Evolutionary conservation across 1,284 basidiomycete genomes (phyloP), one percentile per base, ranked within the genome.

Genomic region (Cryptococcus floricola): DNA sequence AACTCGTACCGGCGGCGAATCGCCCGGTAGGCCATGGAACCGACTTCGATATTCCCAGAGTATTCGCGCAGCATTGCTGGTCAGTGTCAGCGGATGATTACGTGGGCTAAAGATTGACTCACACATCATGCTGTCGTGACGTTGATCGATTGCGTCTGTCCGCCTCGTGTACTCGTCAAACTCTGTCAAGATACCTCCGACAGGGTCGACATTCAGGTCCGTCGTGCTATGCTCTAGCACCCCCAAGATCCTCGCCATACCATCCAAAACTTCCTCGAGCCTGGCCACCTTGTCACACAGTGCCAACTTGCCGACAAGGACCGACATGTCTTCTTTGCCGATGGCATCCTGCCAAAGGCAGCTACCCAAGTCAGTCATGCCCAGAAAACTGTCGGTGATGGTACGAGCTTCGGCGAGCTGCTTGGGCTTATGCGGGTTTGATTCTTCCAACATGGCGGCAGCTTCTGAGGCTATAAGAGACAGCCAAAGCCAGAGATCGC

Each of bases 401-500:
- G 57, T 48, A 4, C 56, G 51, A 2, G 64, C 61, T 1, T 68
- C 59, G 0, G 56, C 39, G 1, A 69, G 56, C 6, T 52, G 44
- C 6, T 48, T 37, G 6, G 67, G 66, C 27, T 56, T 58, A 8
- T 42, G 41, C 0, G 56, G 52, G 3, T 46, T 39, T n/a, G 66
- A 61, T 27, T 69, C 66, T 39, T 73, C 71, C 0, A 71, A 60
- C 7, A 58, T 54, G 3, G 64, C 48, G 3, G 55, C 38, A 2
- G 69, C 67, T 52, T 71, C 66, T n/a, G 49, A 54, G 0, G 64
- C 67, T 7, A 61, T 61, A 4, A 67, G 44, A 5, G 57, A 56
- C 5, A 66, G 49, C 65, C 64, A 74, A 2, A 71, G 52, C 67
- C 70, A 70, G 25, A 64, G 54, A 55, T 72, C 70, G 34, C 62